phyloP scores from a whole-genome alignment of 192 early-diverging fungal species.

The Coemansia biformis region DNA sequence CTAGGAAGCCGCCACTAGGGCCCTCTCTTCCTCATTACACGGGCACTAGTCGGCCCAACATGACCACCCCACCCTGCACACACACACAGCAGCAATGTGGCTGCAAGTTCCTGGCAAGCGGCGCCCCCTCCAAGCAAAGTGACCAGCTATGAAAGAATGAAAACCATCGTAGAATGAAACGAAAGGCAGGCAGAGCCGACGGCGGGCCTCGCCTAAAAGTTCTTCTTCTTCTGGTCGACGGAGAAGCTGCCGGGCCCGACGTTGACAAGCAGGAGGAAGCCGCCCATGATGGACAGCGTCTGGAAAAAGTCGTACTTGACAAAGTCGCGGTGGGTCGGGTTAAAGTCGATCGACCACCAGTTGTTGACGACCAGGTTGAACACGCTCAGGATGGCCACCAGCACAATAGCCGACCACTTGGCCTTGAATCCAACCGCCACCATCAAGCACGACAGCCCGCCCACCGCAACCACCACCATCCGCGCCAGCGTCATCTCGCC shows the following conservation, averaged over 20 bases:
- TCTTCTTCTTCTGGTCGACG: conserved; percentile 97
- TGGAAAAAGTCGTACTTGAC: conserved; percentile 99
- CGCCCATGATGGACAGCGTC: conserved; percentile 91
- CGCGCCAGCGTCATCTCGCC: conserved; percentile 75
- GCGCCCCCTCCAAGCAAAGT: too few species aligned
- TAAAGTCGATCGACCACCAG: conserved; percentile 86
- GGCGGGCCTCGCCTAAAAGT: conserved; percentile 54
- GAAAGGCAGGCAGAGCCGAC: neutral
- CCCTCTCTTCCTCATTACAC: too few species aligned
- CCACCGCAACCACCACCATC: conserved; percentile 64
- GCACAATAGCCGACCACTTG: conserved; percentile 89
- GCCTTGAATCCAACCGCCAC: conserved; percentile 98
- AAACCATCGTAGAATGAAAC: neutral
- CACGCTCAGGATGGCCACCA: conserved; percentile 83
- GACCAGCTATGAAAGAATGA: too few species aligned
- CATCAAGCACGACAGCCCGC: conserved; percentile 83
- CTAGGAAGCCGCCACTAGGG: too few species aligned
- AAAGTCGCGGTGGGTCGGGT: conserved; percentile 80
- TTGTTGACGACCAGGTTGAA: conserved; percentile 93
- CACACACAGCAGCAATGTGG: too few species aligned
- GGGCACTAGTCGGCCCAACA: too few species aligned
- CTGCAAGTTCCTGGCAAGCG: too few species aligned
- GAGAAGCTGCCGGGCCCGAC: conserved; percentile 88
- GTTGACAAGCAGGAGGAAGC: conserved; percentile 88
- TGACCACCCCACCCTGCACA: too few species aligned